Conservation (phyloP, 2,329 filamentous ascomycete genomes). For the Exophiala mesophila region DNA sequence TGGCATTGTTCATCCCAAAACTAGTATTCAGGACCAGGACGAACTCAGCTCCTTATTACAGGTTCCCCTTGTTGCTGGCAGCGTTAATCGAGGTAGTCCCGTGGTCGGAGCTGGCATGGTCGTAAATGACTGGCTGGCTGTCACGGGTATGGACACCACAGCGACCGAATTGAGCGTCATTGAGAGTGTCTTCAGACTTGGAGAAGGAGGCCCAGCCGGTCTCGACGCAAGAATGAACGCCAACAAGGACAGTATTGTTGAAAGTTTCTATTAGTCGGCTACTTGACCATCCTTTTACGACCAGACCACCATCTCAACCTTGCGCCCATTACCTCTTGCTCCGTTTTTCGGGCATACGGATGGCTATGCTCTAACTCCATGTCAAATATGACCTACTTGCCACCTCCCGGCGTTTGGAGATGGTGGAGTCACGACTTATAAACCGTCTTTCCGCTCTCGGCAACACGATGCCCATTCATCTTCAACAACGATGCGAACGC, state of each 20-base stretch:
- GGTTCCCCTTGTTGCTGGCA: constrained; percentile 90
- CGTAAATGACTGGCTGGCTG: constrained; percentile 95
- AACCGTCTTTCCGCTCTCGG: too few species aligned
- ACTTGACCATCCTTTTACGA: too few species aligned
- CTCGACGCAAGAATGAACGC: constrained; percentile 59
- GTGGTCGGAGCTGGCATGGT: constrained; percentile 98
- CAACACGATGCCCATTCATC: too few species aligned
- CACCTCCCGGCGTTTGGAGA: too few species aligned
- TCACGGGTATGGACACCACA: constrained; percentile 88
- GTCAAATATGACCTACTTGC: too few species aligned
- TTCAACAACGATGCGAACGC: too few species aligned
- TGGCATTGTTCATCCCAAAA: constrained; percentile 95
- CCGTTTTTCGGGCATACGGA: too few species aligned
- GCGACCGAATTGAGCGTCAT: constrained; percentile 96
- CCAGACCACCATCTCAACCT: too few species aligned
- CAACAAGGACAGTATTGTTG: constrained; percentile 97
- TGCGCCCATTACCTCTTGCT: too few species aligned
- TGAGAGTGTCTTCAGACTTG: constrained; percentile 91
- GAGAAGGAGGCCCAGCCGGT: constrained; percentile 69
- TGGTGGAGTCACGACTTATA: too few species aligned
- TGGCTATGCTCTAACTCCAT: too few species aligned
- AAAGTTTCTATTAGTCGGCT: constrained; percentile 93
- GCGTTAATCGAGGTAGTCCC: constrained; percentile 84
- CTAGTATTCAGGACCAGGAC: constrained; percentile 94
- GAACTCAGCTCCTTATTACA: constrained; percentile 90